These are phyloP conservation scores for Termitomyces sp. DNA, from an alignment of 768 basidiomycete species.

Conservation along the genomic window DNA sequence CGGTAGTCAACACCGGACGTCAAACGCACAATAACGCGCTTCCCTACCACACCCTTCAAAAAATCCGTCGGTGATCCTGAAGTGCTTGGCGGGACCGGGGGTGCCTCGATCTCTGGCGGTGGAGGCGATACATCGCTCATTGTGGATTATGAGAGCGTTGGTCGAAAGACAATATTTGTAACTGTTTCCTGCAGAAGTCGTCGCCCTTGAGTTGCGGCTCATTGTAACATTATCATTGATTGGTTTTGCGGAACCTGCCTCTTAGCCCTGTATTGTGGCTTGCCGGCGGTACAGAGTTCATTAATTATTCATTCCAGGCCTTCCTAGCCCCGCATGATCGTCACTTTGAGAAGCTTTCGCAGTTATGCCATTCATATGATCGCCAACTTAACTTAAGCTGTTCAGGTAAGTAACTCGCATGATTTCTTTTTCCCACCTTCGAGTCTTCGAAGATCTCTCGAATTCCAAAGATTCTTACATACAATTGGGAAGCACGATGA, in stretches of 20 bases:
- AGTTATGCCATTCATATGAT: not conserved
- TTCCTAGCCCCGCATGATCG: too few relatives aligned
- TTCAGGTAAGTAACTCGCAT: not conserved
- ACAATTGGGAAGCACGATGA: too few relatives aligned
- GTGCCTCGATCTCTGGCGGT: slow-evolving; percentile 36
- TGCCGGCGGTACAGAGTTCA: too few relatives aligned
- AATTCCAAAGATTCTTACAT: too few relatives aligned
- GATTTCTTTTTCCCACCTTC: not conserved
- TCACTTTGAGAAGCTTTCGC: too few relatives aligned
- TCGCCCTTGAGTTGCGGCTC: too few relatives aligned
- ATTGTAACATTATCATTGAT: not conserved
- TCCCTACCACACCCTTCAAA: slow-evolving; percentile 94
- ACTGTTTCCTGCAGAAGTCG: not conserved
- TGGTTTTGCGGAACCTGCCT: not conserved
- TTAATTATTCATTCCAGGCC: too few relatives aligned
- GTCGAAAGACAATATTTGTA: not conserved
- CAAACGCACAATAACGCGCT: slow-evolving; percentile 86
- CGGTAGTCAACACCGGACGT: slow-evolving; percentile 92
- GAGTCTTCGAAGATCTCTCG: too few relatives aligned
- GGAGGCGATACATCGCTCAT: slow-evolving; percentile 21
- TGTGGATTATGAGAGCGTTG: not conserved
- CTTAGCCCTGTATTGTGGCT: too few relatives aligned
- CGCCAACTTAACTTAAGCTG: not conserved
- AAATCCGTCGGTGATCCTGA: slow-evolving; percentile 90
- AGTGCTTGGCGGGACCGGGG: slow-evolving; percentile 37